Evolutionary conservation across 1,284 basidiomycete genomes (phyloP).

Genomic region (Ganoderma lucidum): DNA sequence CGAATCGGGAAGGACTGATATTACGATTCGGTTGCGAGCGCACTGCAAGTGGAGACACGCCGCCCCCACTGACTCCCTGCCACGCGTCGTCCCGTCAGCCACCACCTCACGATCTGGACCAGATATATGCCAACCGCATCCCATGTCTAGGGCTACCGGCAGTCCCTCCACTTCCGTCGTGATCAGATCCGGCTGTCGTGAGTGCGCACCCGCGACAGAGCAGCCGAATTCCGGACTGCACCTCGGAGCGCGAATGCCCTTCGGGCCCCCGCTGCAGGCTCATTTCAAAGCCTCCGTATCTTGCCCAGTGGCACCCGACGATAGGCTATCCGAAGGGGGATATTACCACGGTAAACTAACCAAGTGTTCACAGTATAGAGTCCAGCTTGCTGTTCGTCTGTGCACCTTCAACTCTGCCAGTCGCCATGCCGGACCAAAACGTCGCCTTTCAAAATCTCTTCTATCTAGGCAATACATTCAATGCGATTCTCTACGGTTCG

Average conservation of each 20-base stretch:
- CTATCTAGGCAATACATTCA: constrained; percentile 4
- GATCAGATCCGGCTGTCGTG: background rate
- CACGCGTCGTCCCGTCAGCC: background rate
- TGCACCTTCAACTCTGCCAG: background rate
- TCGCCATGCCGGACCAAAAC: background rate
- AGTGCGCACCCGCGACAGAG: too few relatives aligned
- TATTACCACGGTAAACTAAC: background rate
- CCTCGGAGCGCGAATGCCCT: background rate
- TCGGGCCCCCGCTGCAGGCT: background rate
- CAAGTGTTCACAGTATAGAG: background rate
- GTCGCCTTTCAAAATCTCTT: constrained; percentile 7
- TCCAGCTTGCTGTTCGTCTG: background rate
- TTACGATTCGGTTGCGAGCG: background rate
- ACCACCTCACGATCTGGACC: background rate
- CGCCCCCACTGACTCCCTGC: background rate
- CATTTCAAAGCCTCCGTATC: background rate
- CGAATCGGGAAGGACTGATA: background rate
- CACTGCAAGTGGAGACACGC: background rate
- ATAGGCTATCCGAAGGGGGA: background rate
- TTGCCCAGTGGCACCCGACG: background rate
- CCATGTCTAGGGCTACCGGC: too few relatives aligned
- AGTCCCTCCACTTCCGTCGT: background rate
- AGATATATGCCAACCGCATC: background rate
- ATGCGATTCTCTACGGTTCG: constrained; percentile 11
- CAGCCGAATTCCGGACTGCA: background rate